Base-by-base conservation (phyloP, 108 stramenopile species). In the Nitzschia inconspicua region DNA sequence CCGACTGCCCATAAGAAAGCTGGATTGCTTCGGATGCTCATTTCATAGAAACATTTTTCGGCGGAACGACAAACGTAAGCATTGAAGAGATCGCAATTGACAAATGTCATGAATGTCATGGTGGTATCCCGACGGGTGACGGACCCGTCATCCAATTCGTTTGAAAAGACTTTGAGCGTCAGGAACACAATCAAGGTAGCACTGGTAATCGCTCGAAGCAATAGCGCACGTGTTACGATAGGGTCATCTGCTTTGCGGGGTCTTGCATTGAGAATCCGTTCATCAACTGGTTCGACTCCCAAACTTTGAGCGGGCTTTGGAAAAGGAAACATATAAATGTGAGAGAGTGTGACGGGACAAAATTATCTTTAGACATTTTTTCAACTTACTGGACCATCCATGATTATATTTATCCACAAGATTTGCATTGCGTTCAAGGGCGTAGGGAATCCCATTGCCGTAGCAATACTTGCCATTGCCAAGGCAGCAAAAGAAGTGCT, bases 371-470 rank as follows among this genome's bases (percentile, higher is more conserved):
- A 52, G 11, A 30, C 0, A 31, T 3, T 16, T 13, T 14, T 40
- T 27, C 5, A 7, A 36, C 54, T 56, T 56, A 56, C 54, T 19
- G 96, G 96, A 39, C 97, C 98, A 51, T 98, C 98, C 95, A 98
- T 98, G 67, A 98, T 95, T 48, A 99, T 91, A 60, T 99, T 99
- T 65, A 97, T 96, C 94, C 93, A 98, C n/a, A 98, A 66, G 29
- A 98, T 95, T 76, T 97, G 96, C 91, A 96, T 98, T 8, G 98
- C 93, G 76, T 97, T 97, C 43, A 99, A 75, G 1, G 98, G 98
- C 11, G 82, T 77, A 37, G 94, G 92, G 27, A 92, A 49, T 3
- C 95, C 86, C 26, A 95, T 63, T 24, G 79, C 79, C 5, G 92
- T 97, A 13, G 95, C 86, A 27, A 97, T 57, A 8, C 95, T 84